A percentile compares a stretch with the other conserved stretches of the same genome.
Conservation (phyloP, 345 rosid species). For the Eucalyptus lansdowneana region DNA sequence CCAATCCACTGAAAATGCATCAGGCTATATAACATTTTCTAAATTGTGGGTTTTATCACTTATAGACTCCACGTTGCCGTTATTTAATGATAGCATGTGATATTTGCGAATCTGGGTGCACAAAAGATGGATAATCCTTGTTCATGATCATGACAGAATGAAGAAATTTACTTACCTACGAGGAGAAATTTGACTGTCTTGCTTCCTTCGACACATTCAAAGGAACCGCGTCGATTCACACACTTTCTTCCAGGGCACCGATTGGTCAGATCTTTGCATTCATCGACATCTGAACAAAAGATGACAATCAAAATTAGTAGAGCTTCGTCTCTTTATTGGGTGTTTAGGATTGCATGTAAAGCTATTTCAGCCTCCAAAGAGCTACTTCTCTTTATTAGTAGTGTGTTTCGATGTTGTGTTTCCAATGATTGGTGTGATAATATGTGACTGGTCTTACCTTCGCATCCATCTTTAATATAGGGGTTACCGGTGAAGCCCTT, state of each 20-base stretch:
- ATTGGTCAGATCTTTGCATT: background rate
- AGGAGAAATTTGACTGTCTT: background rate
- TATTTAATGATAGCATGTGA: background rate
- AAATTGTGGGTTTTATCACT: background rate
- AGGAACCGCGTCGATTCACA: background rate
- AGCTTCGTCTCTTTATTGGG: background rate
- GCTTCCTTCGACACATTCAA: background rate
- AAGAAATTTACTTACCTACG: background rate
- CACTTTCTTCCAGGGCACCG: background rate
- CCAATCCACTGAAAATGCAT: background rate
- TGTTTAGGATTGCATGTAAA: background rate
- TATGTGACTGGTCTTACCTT: background rate
- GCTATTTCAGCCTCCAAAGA: background rate
- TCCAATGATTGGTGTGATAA: background rate
- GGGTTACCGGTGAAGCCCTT: background rate
- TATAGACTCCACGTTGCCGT: background rate
- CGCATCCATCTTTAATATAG: background rate
- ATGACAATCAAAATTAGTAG: background rate
- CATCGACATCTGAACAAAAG: background rate
- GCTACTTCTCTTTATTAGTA: background rate
- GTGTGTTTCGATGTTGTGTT: background rate
- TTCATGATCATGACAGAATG: background rate
- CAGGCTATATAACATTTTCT: background rate
- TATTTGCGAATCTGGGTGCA: background rate
- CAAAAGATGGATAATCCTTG: background rate